Percentiles rank a stretch among this genome's conserved stretches.
Evolutionary conservation across 2,329 filamentous ascomycete genomes (phyloP).

Genomic region (Rhynchosporium secalis): DNA sequence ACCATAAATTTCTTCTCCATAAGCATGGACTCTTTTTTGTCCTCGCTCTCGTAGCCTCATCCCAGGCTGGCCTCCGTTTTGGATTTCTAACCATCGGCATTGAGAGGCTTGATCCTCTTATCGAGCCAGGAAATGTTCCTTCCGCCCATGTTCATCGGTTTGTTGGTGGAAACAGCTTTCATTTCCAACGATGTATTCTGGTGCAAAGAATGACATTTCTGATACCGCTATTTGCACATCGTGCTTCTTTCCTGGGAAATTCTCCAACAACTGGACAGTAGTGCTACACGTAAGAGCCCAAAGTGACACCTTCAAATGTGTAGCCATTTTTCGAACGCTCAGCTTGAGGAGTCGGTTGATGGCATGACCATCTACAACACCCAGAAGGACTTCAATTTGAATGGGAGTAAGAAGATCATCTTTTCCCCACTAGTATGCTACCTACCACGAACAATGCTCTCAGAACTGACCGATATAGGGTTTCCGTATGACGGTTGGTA

Average conservation of each 20-base stretch:
- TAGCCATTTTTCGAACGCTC: slow-evolving; percentile 19
- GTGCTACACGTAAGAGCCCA: slow-evolving; percentile 29
- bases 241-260: slow-evolving; percentile 27
- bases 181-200: slow-evolving; percentile 7
- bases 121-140: slow-evolving; percentile 17
- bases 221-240: slow-evolving; percentile 24
- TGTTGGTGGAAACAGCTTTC: slow-evolving; percentile 15
- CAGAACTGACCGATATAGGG: slow-evolving; percentile 19
- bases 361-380: slow-evolving; percentile 27
- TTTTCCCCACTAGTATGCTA: slow-evolving; percentile 22
- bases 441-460: no score
- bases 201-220: slow-evolving; percentile 4
- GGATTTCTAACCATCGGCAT: slow-evolving; percentile 18
- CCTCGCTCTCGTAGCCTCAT: slow-evolving; percentile 14
- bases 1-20: background rate
- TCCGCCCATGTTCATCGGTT: slow-evolving; percentile 16
- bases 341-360: slow-evolving; percentile 17
- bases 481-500: slow-evolving; percentile 27
- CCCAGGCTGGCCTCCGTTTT: slow-evolving; percentile 18
- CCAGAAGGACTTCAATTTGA: slow-evolving; percentile 8
- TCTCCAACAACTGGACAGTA: slow-evolving; percentile 37
- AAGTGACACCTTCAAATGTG: slow-evolving; percentile 24
- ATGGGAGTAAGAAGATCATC: slow-evolving; percentile 17
- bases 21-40: slow-evolving; percentile 16
- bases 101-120: slow-evolving; percentile 15